Evolutionary conservation across 202 grass and related monocot species (phyloP), one percentile per base, ranked within the genome.

Genomic region (Setaria viridis): DNA sequence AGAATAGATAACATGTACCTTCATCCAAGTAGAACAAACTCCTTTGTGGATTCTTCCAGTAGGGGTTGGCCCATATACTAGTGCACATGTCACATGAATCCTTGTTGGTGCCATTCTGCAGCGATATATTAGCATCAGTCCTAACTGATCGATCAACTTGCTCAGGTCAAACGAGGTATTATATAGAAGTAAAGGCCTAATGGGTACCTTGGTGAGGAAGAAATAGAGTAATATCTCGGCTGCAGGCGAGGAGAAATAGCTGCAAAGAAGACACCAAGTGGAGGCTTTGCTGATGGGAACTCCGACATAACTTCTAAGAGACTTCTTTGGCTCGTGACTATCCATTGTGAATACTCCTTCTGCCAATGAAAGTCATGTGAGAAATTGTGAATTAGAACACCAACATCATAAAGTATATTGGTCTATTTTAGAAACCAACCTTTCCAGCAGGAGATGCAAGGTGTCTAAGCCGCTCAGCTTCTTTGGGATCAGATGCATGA

Each of bases 1-100:
- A 74, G 39, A 54, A 56, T 71, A 68, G 12, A 42, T 10, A 43
- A 72, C 7, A 85, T 16, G 25, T 74, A 94, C 92, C 92, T 94
- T 94, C 92, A 94, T 94, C 92, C 92, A 94, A 82, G 92, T 94
- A 58, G 92, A 94, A 62, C 89, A 91, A 71, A 94, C 74, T 67
- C 92, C 92, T 87, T 91, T 94, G 56, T 94, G 92, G 47, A 91
- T 91, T 90, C 92, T 91, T 83, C 89, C 92, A 48, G 89, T 94
- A 54, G 89, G 87, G 43, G 89, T 91, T 79, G 82, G 56, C 48
- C 85, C 89, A 80, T 85, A 75, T 45, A 87, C 92, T 72, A 94
- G 70, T 43, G 92, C 87, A 85, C 89, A 94, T 62, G 92, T 94
- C 34, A 89, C 89, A 82, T 94, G 92, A 72, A 94, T 91, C 76